These are phyloP conservation scores for Amborella trichopoda DNA, from an alignment of 164 flowering plant genomes.

Conservation along the genomic window DNA sequence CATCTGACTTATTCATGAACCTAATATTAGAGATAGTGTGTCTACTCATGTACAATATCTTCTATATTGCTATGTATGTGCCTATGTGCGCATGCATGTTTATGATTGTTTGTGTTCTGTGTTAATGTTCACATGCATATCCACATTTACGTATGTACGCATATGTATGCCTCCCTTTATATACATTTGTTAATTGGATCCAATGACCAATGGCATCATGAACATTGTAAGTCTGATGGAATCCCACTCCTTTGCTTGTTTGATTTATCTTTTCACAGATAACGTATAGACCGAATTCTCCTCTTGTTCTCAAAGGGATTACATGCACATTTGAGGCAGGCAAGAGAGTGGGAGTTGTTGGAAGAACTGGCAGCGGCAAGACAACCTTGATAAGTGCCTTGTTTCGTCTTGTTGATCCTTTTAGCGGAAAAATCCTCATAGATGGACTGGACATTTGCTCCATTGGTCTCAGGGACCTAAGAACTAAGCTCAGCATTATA, in stretches of 20 bases:
- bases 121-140: no score
- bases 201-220: no score
- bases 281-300: constrained; percentile 68
- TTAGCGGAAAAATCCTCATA: constrained; percentile 47
- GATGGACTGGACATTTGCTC: constrained; percentile 12
- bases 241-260: neutral
- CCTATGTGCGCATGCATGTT: no score
- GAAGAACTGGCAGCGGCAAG: constrained; percentile 93
- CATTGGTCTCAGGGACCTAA: constrained; percentile 60
- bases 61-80: no score
- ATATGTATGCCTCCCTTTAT: no score
- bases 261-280: constrained; percentile 29
- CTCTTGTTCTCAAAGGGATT: constrained; percentile 69
- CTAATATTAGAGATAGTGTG: no score
- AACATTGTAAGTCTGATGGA: no score
- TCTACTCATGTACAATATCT: no score
- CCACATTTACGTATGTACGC: no score
- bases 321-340: constrained; percentile 69
- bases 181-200: no score
- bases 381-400: constrained; percentile 72
- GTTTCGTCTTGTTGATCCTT: constrained; percentile 77
- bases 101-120: no score
- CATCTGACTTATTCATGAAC: no score
- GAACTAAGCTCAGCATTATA: constrained; percentile 69
- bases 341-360: constrained; percentile 79